Evolutionary conservation across 2,329 filamentous ascomycete genomes (phyloP).

Genomic region (Shiraia sp.): DNA sequence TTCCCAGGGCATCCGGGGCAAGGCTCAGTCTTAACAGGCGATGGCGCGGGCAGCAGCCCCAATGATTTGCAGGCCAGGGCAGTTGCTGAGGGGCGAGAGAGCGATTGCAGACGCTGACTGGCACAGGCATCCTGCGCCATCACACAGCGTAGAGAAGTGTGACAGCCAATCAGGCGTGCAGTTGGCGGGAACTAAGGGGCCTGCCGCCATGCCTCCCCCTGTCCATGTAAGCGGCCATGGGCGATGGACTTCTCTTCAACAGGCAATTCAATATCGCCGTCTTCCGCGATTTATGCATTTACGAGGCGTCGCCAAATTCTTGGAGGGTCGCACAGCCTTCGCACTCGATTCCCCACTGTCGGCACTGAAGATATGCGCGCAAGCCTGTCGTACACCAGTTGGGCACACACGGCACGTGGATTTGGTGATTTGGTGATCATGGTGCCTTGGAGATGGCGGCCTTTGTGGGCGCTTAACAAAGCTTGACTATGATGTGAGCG

Average conservation of each 20-base stretch:
- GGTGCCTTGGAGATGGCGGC: slow-evolving; percentile 7
- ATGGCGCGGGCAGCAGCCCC: slow-evolving; percentile 22
- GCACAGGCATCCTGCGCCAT: slow-evolving; percentile 32
- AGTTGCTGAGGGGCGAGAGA: slow-evolving; percentile 23
- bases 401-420: background rate
- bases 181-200: slow-evolving; percentile 19
- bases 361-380: too few species aligned
- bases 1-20: slow-evolving; percentile 15
- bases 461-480: background rate
- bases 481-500: slow-evolving; percentile 20
- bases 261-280: slow-evolving; percentile 17
- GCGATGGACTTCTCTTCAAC: slow-evolving; percentile 17
- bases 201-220: slow-evolving; percentile 19
- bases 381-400: slow-evolving; percentile 2
- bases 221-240: slow-evolving; percentile 8
- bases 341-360: too few species aligned
- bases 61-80: slow-evolving; percentile 13
- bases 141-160: slow-evolving; percentile 31
- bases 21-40: slow-evolving; percentile 26
- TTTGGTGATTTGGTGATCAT: slow-evolving; percentile 7
- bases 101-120: slow-evolving; percentile 38
- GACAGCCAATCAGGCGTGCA: slow-evolving; percentile 27
- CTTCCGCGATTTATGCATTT: too few species aligned
- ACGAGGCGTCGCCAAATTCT: too few species aligned
- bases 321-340: too few species aligned